Evolutionary conservation across 2,329 filamentous ascomycete species (phyloP).

Genomic region (Colletotrichum liriopes): DNA sequence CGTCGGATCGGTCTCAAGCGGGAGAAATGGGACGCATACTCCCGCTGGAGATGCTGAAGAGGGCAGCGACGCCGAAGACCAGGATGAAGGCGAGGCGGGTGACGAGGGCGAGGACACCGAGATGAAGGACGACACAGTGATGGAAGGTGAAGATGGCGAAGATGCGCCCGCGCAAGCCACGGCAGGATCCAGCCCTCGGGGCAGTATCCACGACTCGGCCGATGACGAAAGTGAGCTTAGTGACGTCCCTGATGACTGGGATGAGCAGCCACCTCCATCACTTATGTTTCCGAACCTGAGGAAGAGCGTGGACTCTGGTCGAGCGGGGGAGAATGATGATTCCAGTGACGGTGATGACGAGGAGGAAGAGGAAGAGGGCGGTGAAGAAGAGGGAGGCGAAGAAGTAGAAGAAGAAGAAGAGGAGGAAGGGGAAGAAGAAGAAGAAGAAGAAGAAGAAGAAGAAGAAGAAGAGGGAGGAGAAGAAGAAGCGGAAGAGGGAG

Average conservation of each 20-base stretch:
- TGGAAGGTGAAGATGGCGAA: constrained; percentile 44
- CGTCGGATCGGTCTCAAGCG: constrained; percentile 67
- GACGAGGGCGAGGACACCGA: constrained; percentile 37
- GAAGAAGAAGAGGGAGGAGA: constrained; percentile 46
- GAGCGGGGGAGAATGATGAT: constrained; percentile 28
- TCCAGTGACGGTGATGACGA: constrained; percentile 47
- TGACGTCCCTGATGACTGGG: constrained; percentile 72
- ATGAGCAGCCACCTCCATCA: constrained; percentile 69
- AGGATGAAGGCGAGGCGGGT: constrained; percentile 57
- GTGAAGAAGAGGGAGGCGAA: constrained; percentile 34
- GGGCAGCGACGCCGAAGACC: constrained; percentile 57
- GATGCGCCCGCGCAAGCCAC: constrained; percentile 47
- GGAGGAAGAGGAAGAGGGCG: constrained; percentile 45
- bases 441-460: constrained; percentile 22
- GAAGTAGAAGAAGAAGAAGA: constrained; percentile 36
- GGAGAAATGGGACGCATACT: constrained; percentile 60
- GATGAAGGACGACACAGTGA: constrained; percentile 47
- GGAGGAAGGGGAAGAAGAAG: constrained; percentile 29
- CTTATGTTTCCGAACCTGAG: constrained; percentile 68
- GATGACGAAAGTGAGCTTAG: constrained; percentile 81
- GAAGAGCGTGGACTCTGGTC: constrained; percentile 52
- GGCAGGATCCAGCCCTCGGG: constrained; percentile 66
- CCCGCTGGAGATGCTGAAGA: constrained; percentile 52
- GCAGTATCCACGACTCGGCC: constrained; percentile 75
- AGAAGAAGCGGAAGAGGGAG: constrained; percentile 43